Evolutionary conservation across 805 yeast genomes (phyloP).

Genomic region (Tetrapisispora phaffii): DNA sequence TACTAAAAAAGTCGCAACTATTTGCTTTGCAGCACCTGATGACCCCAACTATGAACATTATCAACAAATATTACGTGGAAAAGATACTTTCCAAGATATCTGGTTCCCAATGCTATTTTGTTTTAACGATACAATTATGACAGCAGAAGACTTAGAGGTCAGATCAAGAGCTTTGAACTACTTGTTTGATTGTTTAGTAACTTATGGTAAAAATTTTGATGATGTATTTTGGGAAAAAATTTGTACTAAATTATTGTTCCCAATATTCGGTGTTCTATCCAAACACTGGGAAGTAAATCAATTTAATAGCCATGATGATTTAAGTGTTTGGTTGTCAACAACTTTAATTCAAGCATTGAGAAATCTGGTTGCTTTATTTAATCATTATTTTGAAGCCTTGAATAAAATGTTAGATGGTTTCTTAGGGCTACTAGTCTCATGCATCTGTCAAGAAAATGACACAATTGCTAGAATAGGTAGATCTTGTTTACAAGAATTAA

Average conservation of each 20-base stretch:
- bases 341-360: slow-evolving; percentile 92
- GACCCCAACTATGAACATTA: slow-evolving; percentile 12
- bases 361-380: slow-evolving; percentile 73
- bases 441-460: slow-evolving; percentile 94
- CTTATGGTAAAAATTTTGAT: slow-evolving; percentile 70
- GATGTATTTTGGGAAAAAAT: slow-evolving; percentile 72
- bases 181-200: slow-evolving; percentile 71
- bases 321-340: slow-evolving; percentile 93
- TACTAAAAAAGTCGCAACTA: slow-evolving; percentile 47
- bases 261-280: slow-evolving; percentile 74
- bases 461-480: slow-evolving; percentile 93
- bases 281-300: slow-evolving; percentile 64
- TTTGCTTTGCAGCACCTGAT: slow-evolving; percentile 25
- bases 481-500: slow-evolving; percentile 71
- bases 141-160: slow-evolving; percentile 88
- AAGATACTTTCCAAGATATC: slow-evolving; percentile 41
- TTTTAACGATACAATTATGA: slow-evolving; percentile 83
- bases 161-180: slow-evolving; percentile 78
- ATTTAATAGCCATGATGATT: slow-evolving; percentile 64
- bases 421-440: slow-evolving; percentile 65
- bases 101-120: slow-evolving; percentile 87
- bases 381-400: slow-evolving; percentile 71
- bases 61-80: slow-evolving; percentile 25
- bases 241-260: slow-evolving; percentile 72
- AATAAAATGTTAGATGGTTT: slow-evolving; percentile 69